Conservation (phyloP, 164 flowering plant genomes). For the Umbilicus rupestris region DNA sequence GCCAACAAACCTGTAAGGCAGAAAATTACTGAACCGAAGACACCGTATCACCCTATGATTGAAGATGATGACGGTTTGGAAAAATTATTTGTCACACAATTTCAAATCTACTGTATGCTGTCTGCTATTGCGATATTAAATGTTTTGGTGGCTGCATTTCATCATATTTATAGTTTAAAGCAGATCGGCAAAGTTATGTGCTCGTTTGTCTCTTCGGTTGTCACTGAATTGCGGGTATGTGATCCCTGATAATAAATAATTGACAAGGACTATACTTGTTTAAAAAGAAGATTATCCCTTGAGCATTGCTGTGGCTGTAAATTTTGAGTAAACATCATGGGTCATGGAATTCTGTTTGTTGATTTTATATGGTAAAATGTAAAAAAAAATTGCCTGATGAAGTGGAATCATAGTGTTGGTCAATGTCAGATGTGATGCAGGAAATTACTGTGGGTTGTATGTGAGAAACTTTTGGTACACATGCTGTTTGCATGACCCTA, state of each 20-base stretch:
- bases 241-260: not conserved
- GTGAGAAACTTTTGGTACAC: not conserved
- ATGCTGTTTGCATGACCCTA: not conserved
- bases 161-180: not conserved
- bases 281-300: not conserved
- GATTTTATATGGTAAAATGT: not conserved
- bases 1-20: slow-evolving; percentile 93
- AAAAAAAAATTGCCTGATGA: too few species aligned
- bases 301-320: not conserved
- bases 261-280: not conserved
- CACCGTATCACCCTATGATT: slow-evolving; percentile 90
- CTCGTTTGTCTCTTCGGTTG: not conserved
- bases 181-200: too few species aligned
- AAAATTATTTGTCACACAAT: not conserved
- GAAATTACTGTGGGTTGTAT: not conserved
- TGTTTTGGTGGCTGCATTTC: not conserved
- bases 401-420: not conserved
- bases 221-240: not conserved
- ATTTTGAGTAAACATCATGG: not conserved
- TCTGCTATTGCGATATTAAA: not conserved
- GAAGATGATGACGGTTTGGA: slow-evolving; percentile 64
- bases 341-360: not conserved
- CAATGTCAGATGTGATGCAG: not conserved
- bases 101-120: not conserved
- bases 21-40: slow-evolving; percentile 99